Evolutionary conservation across 2,329 filamentous ascomycete genomes (phyloP).

Genomic region (Ophiostoma sp.): DNA sequence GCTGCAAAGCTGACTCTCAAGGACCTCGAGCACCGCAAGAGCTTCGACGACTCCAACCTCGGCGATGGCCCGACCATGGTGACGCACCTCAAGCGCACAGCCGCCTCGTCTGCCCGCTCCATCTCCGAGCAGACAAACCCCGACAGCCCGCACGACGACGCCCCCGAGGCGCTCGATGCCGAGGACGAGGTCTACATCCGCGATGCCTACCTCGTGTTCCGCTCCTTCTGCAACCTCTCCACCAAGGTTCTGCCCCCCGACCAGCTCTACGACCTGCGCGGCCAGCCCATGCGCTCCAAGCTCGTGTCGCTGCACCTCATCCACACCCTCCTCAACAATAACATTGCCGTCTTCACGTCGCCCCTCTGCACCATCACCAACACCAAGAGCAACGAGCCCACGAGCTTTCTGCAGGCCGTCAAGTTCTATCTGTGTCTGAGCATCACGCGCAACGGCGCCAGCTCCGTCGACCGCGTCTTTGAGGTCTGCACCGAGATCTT

Average conservation of each 20-base stretch:
- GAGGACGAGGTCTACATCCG: conserved; percentile 97
- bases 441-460: conserved; percentile 90
- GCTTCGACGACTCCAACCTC: conserved; percentile 62
- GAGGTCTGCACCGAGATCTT: conserved; percentile 97
- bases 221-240: conserved; percentile 94
- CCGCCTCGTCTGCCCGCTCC: conserved; percentile 36
- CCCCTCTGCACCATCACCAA: conserved; percentile 88
- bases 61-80: conserved; percentile 64
- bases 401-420: conserved; percentile 86
- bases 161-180: conserved; percentile 55
- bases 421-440: conserved; percentile 96
- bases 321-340: conserved; percentile 90
- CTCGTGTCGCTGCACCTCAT: conserved; percentile 92
- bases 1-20: conserved; percentile 58
- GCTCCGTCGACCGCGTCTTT: conserved; percentile 85
- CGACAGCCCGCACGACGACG: conserved; percentile 52
- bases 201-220: conserved; percentile 93
- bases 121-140: conserved; percentile 49
- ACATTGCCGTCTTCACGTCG: conserved; percentile 84
- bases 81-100: conserved; percentile 49
- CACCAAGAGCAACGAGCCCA: conserved; percentile 81
- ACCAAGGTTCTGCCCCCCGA: conserved; percentile 86
- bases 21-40: conserved; percentile 62
- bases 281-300: conserved; percentile 96
- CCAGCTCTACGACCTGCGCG: conserved; percentile 85